Conservation (phyloP, 2,329 filamentous ascomycete species). For the Akanthomyces muscarius region DNA sequence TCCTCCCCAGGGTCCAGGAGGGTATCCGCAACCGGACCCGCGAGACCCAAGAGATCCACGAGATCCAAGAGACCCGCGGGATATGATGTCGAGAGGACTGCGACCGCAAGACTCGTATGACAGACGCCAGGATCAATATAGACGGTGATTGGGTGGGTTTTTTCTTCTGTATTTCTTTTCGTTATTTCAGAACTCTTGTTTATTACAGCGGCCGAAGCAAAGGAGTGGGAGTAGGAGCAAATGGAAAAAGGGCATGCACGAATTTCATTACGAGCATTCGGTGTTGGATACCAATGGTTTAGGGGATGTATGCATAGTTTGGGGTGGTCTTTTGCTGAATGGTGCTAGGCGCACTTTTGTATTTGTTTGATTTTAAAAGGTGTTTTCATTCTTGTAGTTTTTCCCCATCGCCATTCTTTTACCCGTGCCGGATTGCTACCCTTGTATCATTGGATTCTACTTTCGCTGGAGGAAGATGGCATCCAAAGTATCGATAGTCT, state of each 20-base stretch:
- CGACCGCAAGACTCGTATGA: constrained; percentile 43
- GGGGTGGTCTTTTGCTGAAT: neutral
- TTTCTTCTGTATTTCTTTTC: neutral
- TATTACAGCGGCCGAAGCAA: neutral
- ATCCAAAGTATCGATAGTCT: too few relatives aligned
- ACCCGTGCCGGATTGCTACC: neutral
- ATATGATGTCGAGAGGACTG: constrained; percentile 40
- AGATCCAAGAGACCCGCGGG: constrained; percentile 35
- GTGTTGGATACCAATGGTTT: constrained; percentile 11
- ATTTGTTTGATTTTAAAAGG: neutral
- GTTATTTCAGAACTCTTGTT: neutral
- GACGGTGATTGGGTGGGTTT: constrained; percentile 30
- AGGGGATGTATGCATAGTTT: neutral
- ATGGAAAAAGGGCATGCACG: neutral
- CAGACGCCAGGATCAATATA: constrained; percentile 41
- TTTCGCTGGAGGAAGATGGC: too few relatives aligned
- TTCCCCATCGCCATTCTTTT: neutral
- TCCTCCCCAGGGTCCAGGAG: constrained; percentile 25
- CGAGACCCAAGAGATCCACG: constrained; percentile 30
- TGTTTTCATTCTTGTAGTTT: neutral
- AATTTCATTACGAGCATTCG: neutral
- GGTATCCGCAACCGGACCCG: constrained; percentile 22
- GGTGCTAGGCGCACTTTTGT: constrained; percentile 5
- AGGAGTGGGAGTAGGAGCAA: neutral
- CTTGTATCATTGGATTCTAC: neutral